Base-by-base conservation (phyloP, 768 basidiomycete species). In the Tylopilus balloui region DNA sequence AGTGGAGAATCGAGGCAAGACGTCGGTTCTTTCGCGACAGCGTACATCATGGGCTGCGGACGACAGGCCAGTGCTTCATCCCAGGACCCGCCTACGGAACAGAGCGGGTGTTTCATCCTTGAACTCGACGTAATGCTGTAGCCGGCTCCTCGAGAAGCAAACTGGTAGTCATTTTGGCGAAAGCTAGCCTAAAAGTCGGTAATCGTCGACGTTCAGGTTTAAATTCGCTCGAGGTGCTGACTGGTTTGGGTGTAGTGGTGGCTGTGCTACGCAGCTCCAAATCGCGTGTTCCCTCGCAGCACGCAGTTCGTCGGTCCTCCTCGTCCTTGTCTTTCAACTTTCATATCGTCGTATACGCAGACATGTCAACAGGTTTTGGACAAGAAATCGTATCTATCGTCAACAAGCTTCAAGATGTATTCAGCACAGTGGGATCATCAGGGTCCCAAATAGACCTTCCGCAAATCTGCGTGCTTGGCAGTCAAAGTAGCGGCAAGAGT, bases 401-500 rank as follows among this genome's bases (percentile, higher is more conserved):
- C 63, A 92, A 92, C 78, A 92, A 88, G 64, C 84, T 92, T 38
- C 90, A 92, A 68, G 90, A 92, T 74, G 90, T 91, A 56, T 92
- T 92, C 69, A 78, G 81, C 31, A 83, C 90, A 15, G 85, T 92
- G 53, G 90, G 90, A 60, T 80, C 85, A 20, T 83, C 79, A 42
- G 82, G 83, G 46, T 74, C 84, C 29, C 78, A 80, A 69, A 88
- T 92, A 78, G 90, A 92, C 79, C 74, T 92, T 48, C 90, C 90
- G 13, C 90, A 92, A 74, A 92, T 92, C 66, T 92, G 90, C 60
- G 90, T 92, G 42, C 77, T 92, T 15, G 90, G 90, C 27, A 89
- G 88, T 71, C 90, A 92, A 68, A 92, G 90, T 72, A 91, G 89
- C 60, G 90, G 90, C 50, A 92, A 92, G 77, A 92, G 90, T 77